Percentiles rank a stretch among this genome's conserved stretches.
These are phyloP conservation scores for Dioscorea zingiberensis DNA, from an alignment of 106 monocot species.

Conservation along the genomic window DNA sequence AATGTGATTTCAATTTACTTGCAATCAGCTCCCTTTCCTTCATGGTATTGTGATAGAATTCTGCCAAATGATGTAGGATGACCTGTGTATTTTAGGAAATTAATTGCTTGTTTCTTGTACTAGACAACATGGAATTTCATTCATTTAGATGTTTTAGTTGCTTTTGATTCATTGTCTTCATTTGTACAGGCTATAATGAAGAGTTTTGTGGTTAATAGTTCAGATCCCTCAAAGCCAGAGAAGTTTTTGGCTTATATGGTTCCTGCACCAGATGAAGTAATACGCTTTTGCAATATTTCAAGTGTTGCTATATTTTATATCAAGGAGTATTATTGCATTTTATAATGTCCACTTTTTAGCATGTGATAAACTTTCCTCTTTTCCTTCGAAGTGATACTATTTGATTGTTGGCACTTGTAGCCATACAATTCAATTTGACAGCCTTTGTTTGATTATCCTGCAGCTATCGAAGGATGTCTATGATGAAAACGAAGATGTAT, in stretches of 20 bases:
- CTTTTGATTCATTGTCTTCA: not conserved
- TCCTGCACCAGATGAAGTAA: slow-evolving; percentile 83
- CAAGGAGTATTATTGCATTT: too few species aligned
- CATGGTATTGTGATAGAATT: not conserved
- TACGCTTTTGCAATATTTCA: too few species aligned
- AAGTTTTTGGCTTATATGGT: slow-evolving; percentile 97
- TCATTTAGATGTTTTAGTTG: not conserved
- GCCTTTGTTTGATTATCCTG: slow-evolving; percentile 4
- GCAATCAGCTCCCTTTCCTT: slow-evolving; percentile 4
- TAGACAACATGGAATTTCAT: not conserved
- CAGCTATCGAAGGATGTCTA: slow-evolving; percentile 82
- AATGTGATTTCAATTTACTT: too few species aligned
- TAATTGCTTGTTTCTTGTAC: not conserved
- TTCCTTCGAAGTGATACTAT: too few species aligned
- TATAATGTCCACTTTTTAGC: too few species aligned
- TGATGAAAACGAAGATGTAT: slow-evolving; percentile 75
- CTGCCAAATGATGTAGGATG: not conserved
- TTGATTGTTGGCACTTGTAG: too few species aligned
- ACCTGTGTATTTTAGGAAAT: not conserved
- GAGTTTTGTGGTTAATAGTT: slow-evolving; percentile 70
- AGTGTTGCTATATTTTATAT: too few species aligned
- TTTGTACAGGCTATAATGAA: slow-evolving; percentile 89
- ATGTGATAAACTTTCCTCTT: too few species aligned
- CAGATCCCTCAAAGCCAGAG: slow-evolving; percentile 70
- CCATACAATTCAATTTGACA: not conserved